Evolutionary conservation across 2,329 filamentous ascomycete genomes (phyloP), one percentile per base, ranked within the genome.

Genomic region (Volutella citrinella): DNA sequence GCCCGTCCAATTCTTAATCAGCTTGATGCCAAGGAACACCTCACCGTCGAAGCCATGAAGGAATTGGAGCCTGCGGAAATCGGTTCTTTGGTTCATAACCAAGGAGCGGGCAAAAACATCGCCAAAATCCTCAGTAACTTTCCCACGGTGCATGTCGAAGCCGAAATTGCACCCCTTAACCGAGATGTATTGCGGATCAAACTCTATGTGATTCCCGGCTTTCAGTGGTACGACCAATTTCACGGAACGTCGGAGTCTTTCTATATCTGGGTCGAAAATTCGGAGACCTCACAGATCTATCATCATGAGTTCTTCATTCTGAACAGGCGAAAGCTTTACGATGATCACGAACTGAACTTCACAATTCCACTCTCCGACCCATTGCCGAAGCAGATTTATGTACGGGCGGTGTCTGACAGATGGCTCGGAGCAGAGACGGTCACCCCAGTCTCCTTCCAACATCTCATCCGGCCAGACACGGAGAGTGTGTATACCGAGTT

Each of bases 261-360:
- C 65, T 98, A 94, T 77, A 84, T 98, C 38, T 98, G 93, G 94
- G 91, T 98, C 4, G 93, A 98, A 61, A 95, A 97, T 57, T 96
- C 91, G 0, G 93, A 97, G 52, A 96, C 90, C 0, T 90, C 88
- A 0, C 90, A 97, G 61, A 97, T 98, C 24, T 97, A 95, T 53
- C 93, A 98, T 52, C 87, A 97, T 46, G 93, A 98, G 59, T 96
- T 84, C 63, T 97, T 98, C 64, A 93, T 98, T 36, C 73, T 98
- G 6, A 94, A 81, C 42, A 76, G 89, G 44, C 87, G 80, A 61
- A 96, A 95, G 70, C 72, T 98, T 4, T 80, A 95, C 48, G 90
- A 97, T 57, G 87, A 93, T n/a, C 93, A 98, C 51, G 93, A 98
- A 63, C 77, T 98, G 29, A 95, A 93, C 63, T 98, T 98, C 53